A percentile compares a stretch with the other conserved stretches of the same genome.
These are phyloP conservation scores for Prunus padus DNA, from an alignment of 306 rosid species.

Conservation along the genomic window DNA sequence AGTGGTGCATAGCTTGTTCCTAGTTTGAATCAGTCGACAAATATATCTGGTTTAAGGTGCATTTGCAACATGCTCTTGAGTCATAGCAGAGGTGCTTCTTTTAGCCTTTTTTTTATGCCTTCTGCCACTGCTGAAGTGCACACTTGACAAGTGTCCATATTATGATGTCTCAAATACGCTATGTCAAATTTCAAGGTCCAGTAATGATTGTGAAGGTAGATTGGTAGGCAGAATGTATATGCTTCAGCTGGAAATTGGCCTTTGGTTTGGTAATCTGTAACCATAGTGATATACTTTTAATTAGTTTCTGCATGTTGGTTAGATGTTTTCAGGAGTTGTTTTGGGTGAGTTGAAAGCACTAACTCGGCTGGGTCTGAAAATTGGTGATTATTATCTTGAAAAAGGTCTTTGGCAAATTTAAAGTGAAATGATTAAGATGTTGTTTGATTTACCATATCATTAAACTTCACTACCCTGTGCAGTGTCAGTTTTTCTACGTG, in stretches of 20 bases:
- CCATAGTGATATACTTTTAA: background rate
- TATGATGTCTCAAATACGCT: background rate
- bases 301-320: background rate
- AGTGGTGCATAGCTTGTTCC: background rate
- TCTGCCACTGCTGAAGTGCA: background rate
- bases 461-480: background rate
- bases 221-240: background rate
- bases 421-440: background rate
- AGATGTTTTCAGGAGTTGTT: conserved; percentile 12
- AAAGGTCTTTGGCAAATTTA: background rate
- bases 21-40: background rate
- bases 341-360: background rate
- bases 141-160: background rate
- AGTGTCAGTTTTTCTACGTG: background rate
- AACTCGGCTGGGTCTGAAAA: background rate
- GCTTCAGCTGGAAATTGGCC: conserved; percentile 4
- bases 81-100: background rate
- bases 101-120: background rate
- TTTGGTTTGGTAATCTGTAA: background rate
- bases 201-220: background rate
- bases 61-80: background rate
- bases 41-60: background rate
- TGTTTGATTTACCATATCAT: background rate
- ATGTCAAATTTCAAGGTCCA: background rate
- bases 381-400: background rate